Evolutionary conservation across 306 rosid species (phyloP).

Genomic region (Dryas drummondii): DNA sequence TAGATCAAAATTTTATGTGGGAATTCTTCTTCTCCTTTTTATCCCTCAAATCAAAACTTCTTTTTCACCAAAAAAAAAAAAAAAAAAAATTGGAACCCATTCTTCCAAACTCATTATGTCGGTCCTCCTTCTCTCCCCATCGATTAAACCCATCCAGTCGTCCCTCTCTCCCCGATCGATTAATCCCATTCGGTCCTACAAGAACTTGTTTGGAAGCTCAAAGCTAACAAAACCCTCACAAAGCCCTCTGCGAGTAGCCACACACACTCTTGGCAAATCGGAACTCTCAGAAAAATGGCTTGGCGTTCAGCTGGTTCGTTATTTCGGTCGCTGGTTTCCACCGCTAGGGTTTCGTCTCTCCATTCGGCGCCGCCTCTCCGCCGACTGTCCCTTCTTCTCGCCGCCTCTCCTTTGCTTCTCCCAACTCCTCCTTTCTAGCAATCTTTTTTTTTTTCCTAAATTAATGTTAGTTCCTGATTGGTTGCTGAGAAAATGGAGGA

Average conservation of each 20-base stretch:
- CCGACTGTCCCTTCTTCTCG: slow-evolving; percentile 69
- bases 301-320: slow-evolving; percentile 73
- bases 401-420: slow-evolving; percentile 60
- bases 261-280: neutral
- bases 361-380: slow-evolving; percentile 61
- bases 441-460: neutral
- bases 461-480: neutral
- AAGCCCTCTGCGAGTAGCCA: slow-evolving; percentile 39
- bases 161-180: no score
- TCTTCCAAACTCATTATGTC: no score
- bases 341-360: slow-evolving; percentile 59
- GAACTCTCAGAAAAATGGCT: slow-evolving; percentile 52
- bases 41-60: no score
- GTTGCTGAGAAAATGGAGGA: neutral
- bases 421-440: slow-evolving; percentile 43
- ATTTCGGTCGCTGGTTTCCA: slow-evolving; percentile 64
- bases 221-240: slow-evolving; percentile 55
- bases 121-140: no score
- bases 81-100: no score
- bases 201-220: no score
- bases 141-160: no score
- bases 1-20: no score
- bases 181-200: no score
- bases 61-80: no score
- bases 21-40: no score